A percentile compares a stretch with the other conserved stretches of the same genome.
phyloP scores from a whole-genome alignment of 2,329 filamentous ascomycete species.

The Coniochaeta sp. region DNA sequence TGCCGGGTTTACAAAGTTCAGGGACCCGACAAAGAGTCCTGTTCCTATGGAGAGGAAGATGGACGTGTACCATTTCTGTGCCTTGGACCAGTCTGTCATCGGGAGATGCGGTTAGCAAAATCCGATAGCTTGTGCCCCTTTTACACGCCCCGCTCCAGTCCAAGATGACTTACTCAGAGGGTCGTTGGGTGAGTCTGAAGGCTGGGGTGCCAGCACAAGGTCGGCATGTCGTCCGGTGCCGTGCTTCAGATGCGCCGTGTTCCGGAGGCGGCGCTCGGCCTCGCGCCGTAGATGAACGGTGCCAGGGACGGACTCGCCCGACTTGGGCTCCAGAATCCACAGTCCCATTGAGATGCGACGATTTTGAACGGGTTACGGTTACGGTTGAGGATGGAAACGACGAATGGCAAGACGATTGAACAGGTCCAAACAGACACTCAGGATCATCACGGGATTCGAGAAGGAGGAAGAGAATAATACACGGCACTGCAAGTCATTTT shows the following conservation, averaged over 20 bases:
- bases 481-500: background rate
- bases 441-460: background rate
- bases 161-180: slow-evolving; percentile 34
- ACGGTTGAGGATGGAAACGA: background rate
- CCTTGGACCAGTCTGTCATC: background rate
- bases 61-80: background rate
- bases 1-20: slow-evolving; percentile 26
- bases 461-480: background rate
- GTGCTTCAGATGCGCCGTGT: slow-evolving; percentile 12
- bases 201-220: slow-evolving; percentile 36
- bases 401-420: background rate
- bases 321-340: background rate
- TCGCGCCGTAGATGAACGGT: slow-evolving; percentile 21
- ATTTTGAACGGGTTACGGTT: background rate
- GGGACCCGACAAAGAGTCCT: slow-evolving; percentile 24
- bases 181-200: slow-evolving; percentile 33
- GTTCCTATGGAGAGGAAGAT: slow-evolving; percentile 26
- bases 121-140: no score
- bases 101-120: slow-evolving; percentile 11
- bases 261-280: slow-evolving; percentile 18
- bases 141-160: no score
- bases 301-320: slow-evolving; percentile 16
- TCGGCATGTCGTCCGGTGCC: slow-evolving; percentile 21
- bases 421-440: background rate
- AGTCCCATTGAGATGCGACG: no score